A percentile compares a stretch with the other conserved stretches of the same genome.
These are phyloP conservation scores for Holtermanniella nyarrowii DNA, from an alignment of 768 basidiomycete genomes.

Conservation along the genomic window DNA sequence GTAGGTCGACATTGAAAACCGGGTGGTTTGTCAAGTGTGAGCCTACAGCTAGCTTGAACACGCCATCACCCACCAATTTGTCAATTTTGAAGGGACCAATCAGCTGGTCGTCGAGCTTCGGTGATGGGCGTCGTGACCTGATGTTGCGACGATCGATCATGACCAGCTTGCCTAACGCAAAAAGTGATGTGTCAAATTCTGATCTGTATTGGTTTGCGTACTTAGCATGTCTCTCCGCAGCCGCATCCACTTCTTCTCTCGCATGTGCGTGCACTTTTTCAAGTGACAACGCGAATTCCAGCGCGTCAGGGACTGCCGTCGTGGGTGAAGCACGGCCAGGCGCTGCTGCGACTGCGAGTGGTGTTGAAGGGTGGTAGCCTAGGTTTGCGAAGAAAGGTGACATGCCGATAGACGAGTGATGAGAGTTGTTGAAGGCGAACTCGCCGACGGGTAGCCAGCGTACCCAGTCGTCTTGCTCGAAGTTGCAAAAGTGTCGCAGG, in stretches of 20 bases:
- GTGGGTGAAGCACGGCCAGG: conserved; percentile 8
- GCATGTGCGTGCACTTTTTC: background rate
- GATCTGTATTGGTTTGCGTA: conserved; percentile 16
- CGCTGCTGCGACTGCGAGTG: conserved; percentile 30
- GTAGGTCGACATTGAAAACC: too few relatives aligned
- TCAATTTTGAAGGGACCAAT: conserved; percentile 17
- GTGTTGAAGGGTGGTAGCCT: conserved; percentile 40
- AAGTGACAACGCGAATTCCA: background rate
- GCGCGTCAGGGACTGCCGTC: background rate
- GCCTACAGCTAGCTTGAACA: too few relatives aligned
- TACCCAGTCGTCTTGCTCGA: conserved; percentile 41
- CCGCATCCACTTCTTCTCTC: conserved; percentile 5
- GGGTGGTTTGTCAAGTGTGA: too few relatives aligned
- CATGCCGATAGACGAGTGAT: conserved; percentile 28
- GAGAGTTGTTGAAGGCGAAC: conserved; percentile 41
- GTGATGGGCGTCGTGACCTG: conserved; percentile 10
- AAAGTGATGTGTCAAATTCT: conserved; percentile 9
- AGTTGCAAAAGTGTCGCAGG: conserved; percentile 39
- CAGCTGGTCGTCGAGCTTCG: conserved; percentile 20
- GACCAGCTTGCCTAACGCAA: conserved; percentile 16
- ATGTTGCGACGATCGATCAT: conserved; percentile 13
- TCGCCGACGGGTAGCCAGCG: conserved; percentile 37
- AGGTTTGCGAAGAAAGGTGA: conserved; percentile 39
- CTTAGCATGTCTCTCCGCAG: conserved; percentile 31
- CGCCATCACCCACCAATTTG: too few relatives aligned